These are phyloP conservation scores for Colletotrichum australisinense DNA, from an alignment of 2,329 filamentous ascomycete species.

Conservation along the genomic window DNA sequence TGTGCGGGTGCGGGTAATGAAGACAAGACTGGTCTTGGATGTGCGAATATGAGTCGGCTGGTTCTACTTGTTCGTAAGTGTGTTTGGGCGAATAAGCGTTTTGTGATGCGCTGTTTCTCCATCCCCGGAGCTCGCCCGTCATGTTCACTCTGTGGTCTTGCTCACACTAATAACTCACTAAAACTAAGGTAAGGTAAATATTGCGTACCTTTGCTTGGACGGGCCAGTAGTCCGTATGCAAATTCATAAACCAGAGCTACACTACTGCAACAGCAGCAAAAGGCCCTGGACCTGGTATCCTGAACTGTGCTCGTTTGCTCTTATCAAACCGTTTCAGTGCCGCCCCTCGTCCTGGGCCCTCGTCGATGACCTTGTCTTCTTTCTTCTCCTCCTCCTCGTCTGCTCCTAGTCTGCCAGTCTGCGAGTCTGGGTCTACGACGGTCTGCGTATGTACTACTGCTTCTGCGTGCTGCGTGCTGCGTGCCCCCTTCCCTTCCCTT, in stretches of 20 bases:
- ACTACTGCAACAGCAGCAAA: slow-evolving; percentile 14
- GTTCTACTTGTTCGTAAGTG: neutral
- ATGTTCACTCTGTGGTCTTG: neutral
- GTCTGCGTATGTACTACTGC: neutral
- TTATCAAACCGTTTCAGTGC: slow-evolving; percentile 36
- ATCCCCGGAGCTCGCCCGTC: neutral
- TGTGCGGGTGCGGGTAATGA: slow-evolving; percentile 1
- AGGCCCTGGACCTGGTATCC: slow-evolving; percentile 23
- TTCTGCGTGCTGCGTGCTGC: neutral
- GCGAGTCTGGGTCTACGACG: neutral
- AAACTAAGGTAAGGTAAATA: neutral
- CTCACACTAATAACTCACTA: neutral
- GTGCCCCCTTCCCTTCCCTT: slow-evolving; percentile 26
- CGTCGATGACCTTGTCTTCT: slow-evolving; percentile 16
- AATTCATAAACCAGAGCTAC: slow-evolving; percentile 28
- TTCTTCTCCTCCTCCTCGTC: slow-evolving; percentile 2
- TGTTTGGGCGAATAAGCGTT: neutral
- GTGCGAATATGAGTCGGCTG: neutral
- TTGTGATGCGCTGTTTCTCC: slow-evolving; percentile 9
- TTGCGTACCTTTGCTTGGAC: neutral
- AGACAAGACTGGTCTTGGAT: neutral
- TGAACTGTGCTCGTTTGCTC: slow-evolving; percentile 29
- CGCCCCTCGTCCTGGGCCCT: slow-evolving; percentile 22
- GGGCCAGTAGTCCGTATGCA: slow-evolving; percentile 10
- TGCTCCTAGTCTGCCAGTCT: neutral